phyloP scores from a whole-genome alignment of 176 grass and related monocot genomes.

The Hsuehochloa calcarea region DNA sequence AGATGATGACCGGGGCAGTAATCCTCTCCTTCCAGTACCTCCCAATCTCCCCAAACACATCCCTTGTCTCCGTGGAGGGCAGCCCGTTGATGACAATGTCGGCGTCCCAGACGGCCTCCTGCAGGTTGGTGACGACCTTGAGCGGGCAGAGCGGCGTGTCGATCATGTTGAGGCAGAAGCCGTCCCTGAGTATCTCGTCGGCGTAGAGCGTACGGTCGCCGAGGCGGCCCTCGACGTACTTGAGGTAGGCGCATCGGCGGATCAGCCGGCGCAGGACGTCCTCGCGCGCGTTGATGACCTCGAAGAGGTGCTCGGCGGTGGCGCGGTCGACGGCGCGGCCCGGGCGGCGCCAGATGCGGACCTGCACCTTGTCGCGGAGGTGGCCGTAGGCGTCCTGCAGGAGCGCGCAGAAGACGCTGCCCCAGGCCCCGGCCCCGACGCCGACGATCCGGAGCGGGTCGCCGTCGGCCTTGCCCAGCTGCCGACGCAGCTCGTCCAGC shows the following conservation, averaged over 20 bases:
- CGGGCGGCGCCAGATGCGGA: conserved; percentile 81
- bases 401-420: conserved; percentile 90
- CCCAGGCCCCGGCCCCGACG: conserved; percentile 92
- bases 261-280: conserved; percentile 83
- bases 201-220: conserved; percentile 85
- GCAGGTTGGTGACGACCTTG: conserved; percentile 96
- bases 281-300: conserved; percentile 93
- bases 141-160: conserved; percentile 91
- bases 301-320: conserved; percentile 83
- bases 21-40: conserved; percentile 96
- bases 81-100: conserved; percentile 94
- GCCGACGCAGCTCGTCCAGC: conserved; percentile 77
- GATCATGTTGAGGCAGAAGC: conserved; percentile 96
- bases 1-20: conserved; percentile 65
- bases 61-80: conserved; percentile 86
- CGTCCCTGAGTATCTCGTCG: conserved; percentile 93
- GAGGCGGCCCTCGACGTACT: conserved; percentile 88
- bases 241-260: conserved; percentile 80
- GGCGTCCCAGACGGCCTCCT: conserved; percentile 98
- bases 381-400: conserved; percentile 94
- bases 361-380: conserved; percentile 86
- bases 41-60: conserved; percentile 79
- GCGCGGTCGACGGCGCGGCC: conserved; percentile 79
- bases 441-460: conserved; percentile 84
- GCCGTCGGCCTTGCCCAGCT: conserved; percentile 68